phyloP scores from a whole-genome alignment of 257 asterid genomes.

The Salvia splendens region DNA sequence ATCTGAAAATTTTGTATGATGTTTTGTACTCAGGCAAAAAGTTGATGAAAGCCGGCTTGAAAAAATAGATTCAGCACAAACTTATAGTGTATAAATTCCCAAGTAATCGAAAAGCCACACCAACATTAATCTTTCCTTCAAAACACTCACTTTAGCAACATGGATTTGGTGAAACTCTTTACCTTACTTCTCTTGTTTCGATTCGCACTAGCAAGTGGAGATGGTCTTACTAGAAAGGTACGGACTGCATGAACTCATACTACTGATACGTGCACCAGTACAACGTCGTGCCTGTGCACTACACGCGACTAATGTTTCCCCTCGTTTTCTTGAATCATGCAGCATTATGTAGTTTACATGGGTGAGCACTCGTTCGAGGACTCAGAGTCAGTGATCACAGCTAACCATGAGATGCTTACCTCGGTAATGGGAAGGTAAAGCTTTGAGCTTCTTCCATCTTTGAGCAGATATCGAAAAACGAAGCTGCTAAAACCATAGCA shows the following conservation, averaged over 20 bases:
- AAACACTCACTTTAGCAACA: constrained; percentile 19
- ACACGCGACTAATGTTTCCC: too few species aligned
- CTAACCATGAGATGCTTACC: constrained; percentile 55
- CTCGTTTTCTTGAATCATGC: constrained; percentile 26
- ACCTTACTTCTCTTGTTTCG: constrained; percentile 30
- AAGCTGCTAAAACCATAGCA: not conserved
- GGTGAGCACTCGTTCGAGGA: constrained; percentile 51
- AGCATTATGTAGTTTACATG: constrained; percentile 71
- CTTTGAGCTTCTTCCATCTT: constrained; percentile 27
- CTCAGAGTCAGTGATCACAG: constrained; percentile 46
- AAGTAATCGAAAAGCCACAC: constrained; percentile 4
- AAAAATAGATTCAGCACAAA: not conserved
- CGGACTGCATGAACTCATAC: not conserved
- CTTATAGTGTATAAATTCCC: constrained; percentile 32
- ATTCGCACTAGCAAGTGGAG: constrained; percentile 37
- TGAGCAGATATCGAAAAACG: not conserved
- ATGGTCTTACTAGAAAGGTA: constrained; percentile 43
- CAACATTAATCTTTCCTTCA: constrained; percentile 2
- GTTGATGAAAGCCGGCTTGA: constrained; percentile 19
- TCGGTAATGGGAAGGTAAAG: constrained; percentile 57
- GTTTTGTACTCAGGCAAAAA: constrained; percentile 23
- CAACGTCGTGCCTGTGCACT: not conserved
- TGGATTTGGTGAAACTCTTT: constrained; percentile 34
- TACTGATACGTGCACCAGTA: constrained; percentile 9
- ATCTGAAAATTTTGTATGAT: not conserved